Evolutionary conservation across 1,139 yeast genomes (phyloP).

Genomic region (Debaryomyces robertsiae): DNA sequence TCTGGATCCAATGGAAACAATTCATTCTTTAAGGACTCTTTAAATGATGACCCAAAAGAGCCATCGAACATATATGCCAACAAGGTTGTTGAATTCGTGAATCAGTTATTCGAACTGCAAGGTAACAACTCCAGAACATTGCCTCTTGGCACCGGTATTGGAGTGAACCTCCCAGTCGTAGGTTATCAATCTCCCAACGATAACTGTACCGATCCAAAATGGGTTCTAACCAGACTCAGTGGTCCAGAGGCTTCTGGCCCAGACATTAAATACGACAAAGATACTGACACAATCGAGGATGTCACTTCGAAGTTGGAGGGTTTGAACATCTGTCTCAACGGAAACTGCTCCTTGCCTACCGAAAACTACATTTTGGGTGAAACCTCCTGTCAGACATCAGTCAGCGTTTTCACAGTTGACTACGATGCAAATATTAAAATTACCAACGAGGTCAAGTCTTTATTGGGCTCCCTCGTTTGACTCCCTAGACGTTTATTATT

Average conservation of each 20-base stretch:
- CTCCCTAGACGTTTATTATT: background rate
- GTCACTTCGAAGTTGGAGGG: conserved; percentile 19
- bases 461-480: conserved; percentile 25
- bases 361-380: conserved; percentile 31
- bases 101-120: conserved; percentile 30
- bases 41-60: conserved; percentile 29
- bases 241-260: conserved; percentile 38
- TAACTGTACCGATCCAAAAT: conserved; percentile 41
- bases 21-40: conserved; percentile 44
- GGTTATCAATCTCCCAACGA: conserved; percentile 33
- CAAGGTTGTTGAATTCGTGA: conserved; percentile 40
- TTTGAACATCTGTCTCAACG: conserved; percentile 31
- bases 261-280: conserved; percentile 29
- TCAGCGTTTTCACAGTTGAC: conserved; percentile 44
- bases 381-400: conserved; percentile 34
- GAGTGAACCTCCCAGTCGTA: conserved; percentile 51
- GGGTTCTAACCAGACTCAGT: conserved; percentile 41
- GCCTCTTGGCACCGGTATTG: conserved; percentile 49
- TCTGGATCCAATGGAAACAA: conserved; percentile 33
- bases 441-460: conserved; percentile 26
- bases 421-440: conserved; percentile 41
- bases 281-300: conserved; percentile 11
- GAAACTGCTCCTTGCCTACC: conserved; percentile 41
- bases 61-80: conserved; percentile 46
- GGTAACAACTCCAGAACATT: conserved; percentile 30